These are phyloP conservation scores for Leucosporidium yakuticum DNA, from an alignment of 768 basidiomycete species.

Conservation along the genomic window DNA sequence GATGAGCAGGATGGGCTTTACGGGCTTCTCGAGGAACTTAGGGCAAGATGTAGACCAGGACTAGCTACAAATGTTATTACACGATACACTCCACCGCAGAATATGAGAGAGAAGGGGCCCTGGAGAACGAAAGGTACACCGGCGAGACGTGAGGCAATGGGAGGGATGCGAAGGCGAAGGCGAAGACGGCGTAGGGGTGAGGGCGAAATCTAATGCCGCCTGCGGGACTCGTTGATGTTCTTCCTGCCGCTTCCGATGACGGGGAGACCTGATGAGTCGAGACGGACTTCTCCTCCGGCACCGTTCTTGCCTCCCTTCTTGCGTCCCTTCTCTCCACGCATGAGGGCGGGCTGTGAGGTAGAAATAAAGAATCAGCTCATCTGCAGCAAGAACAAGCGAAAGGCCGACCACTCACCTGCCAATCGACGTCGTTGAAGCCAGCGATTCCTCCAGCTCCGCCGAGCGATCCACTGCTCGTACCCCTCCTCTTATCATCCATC, in stretches of 20 bases:
- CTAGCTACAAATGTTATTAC: no score
- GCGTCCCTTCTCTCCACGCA: slow-evolving; percentile 59
- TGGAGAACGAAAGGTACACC: no score
- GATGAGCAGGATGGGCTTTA: no score
- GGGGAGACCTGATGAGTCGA: slow-evolving; percentile 60
- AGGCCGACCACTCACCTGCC: slow-evolving; percentile 27
- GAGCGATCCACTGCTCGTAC: neutral
- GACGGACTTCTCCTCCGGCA: slow-evolving; percentile 24
- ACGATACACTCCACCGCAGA: no score
- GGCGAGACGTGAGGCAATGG: no score
- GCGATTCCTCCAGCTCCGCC: slow-evolving; percentile 16
- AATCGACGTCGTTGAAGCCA: slow-evolving; percentile 27
- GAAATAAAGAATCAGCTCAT: no score
- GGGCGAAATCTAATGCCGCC: neutral
- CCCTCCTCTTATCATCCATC: slow-evolving; percentile 44
- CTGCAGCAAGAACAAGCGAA: no score
- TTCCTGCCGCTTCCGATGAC: slow-evolving; percentile 76
- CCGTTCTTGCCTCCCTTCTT: slow-evolving; percentile 32
- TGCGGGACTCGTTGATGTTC: slow-evolving; percentile 48
- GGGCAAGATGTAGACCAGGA: no score
- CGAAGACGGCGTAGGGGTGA: no score
- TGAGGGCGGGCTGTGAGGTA: slow-evolving; percentile 34
- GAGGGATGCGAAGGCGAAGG: no score
- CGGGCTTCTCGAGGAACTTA: no score
- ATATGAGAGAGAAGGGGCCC: no score